Evolutionary conservation across 73 alveolate genomes (phyloP), one percentile per base, ranked within the genome.

Genomic region (Blepharisma japonicum): DNA sequence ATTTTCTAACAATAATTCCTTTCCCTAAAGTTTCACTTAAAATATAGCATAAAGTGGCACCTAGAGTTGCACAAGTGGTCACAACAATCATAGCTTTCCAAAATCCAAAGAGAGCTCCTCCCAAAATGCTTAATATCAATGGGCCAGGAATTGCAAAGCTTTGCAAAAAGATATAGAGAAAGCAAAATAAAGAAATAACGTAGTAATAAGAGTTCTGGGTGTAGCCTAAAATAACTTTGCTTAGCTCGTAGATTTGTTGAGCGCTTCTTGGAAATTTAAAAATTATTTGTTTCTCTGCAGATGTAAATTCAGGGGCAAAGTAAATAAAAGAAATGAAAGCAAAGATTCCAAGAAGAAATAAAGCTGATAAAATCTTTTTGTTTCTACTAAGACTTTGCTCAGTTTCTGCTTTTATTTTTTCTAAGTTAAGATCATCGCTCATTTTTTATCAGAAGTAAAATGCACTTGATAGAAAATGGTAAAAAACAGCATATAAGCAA

Each of bases 111-210:
- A 92, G 78, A 8, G 93, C 89, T 14, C 98, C 98, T 4, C 95
- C 81, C 21, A 92, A 74, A 51, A 92, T 81, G 71, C 95, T 87
- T 71, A 92, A 71, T 71, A 92, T 83, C 42, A 92, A 82, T 32
- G 98, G 96, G 0, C 98, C 98, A 14, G 98, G 98, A 32, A 92
- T 92, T 5, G 98, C 98, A 77, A 92, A 92, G n/a, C 95, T 83
- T 55, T 92, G 84, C 67, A 92, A 71, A 55, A 92, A 78, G 20
- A 92, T 76, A 76, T 92, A 92, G 6, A 90, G 86, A 55, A 85
- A 87, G 48, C 89, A 77, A 74, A 92, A 92, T 7, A 95, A 94
- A 56, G 87, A 81, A 42, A 87, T 7, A 6, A 92, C 93, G 45
- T 82, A 86, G 56, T 77, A 54, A 66, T 70, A 80, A 67, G 91